These are phyloP conservation scores for Umbelopsis isabellina DNA, from an alignment of 192 early-diverging fungal genomes.

Conservation along the genomic window DNA sequence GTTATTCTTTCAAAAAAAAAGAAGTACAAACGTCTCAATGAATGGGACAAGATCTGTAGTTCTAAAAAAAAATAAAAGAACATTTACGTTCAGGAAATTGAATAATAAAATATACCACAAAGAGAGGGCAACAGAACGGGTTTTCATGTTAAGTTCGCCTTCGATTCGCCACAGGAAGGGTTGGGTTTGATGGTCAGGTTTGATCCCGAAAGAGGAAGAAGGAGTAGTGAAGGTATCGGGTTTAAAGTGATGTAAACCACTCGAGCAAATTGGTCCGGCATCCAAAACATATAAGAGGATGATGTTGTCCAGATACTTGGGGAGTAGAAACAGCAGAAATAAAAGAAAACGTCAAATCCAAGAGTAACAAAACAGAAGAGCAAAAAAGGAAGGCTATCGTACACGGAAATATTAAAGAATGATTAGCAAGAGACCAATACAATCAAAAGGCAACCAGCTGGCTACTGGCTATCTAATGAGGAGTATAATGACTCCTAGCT, in stretches of 20 bases:
- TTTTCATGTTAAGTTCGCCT: neutral
- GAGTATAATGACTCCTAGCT: neutral
- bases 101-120: too few relatives aligned
- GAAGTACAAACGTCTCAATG: too few relatives aligned
- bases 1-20: too few relatives aligned
- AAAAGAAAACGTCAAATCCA: conserved; percentile 16
- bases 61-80: too few relatives aligned
- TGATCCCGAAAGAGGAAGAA: neutral
- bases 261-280: conserved; percentile 14
- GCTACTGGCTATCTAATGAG: neutral
- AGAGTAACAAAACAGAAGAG: conserved; percentile 5
- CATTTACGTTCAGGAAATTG: too few relatives aligned
- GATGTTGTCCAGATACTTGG: conserved; percentile 22
- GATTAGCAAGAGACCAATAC: neutral
- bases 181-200: conserved; percentile 10
- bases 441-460: neutral
- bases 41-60: too few relatives aligned
- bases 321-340: conserved; percentile 11
- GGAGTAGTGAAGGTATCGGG: neutral
- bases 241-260: conserved; percentile 8
- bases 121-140: neutral
- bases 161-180: conserved; percentile 5
- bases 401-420: neutral
- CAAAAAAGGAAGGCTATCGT: conserved; percentile 16
- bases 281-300: conserved; percentile 23